Percentiles rank a stretch among this genome's conserved stretches.
Evolutionary conservation across 2,329 filamentous ascomycete species (phyloP).

Genomic region (Chaetomiaceae sp.): DNA sequence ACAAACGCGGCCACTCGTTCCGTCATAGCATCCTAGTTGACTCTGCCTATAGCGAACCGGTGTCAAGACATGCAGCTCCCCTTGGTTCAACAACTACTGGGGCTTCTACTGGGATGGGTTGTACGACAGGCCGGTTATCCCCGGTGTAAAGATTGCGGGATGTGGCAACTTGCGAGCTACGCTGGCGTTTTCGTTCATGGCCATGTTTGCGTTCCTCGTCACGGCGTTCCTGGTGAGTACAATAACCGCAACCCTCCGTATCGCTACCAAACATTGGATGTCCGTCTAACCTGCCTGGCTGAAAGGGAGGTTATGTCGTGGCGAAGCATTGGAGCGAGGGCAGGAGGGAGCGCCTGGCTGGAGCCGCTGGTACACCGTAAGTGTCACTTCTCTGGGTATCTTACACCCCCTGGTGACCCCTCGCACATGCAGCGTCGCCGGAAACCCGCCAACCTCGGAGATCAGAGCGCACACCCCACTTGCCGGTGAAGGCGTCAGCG

Average conservation of each 20-base stretch:
- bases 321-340: neutral
- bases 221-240: conserved; percentile 17
- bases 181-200: conserved; percentile 20
- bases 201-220: conserved; percentile 13
- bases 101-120: conserved; percentile 17
- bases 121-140: neutral
- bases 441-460: neutral
- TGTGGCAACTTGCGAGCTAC: conserved; percentile 15
- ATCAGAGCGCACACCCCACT: neutral
- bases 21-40: neutral
- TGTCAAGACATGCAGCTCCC: conserved; percentile 9
- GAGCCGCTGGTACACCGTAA: neutral
- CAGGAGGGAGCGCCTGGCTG: neutral
- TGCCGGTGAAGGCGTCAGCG: neutral
- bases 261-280: neutral
- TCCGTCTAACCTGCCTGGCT: neutral
- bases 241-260: neutral
- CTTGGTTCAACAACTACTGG: conserved; percentile 21
- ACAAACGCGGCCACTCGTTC: too few species aligned
- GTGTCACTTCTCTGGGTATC: neutral
- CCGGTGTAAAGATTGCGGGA: neutral
- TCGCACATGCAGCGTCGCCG: neutral
- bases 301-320: conserved; percentile 1
- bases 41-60: conserved; percentile 6
- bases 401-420: neutral